Base-by-base conservation (phyloP, 306 rosid genomes). In the Senna siamea region DNA sequence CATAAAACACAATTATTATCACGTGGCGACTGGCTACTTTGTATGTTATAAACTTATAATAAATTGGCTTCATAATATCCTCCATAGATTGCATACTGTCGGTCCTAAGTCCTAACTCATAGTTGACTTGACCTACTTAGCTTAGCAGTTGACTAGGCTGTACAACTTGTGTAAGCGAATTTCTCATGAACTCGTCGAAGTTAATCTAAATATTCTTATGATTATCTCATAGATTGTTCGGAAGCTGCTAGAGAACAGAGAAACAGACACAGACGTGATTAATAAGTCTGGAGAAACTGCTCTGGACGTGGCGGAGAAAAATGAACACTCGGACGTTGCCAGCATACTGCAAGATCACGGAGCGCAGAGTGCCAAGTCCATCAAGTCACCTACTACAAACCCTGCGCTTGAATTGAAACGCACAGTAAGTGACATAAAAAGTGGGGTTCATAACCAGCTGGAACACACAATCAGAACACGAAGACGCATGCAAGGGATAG, bases 381-480 rank as follows among this genome's bases (percentile, higher is more conserved):
- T 87, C 56, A 86, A 80, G 79, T 80, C 84, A 18, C 70, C 85
- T 38, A 26, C 76, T 7, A 10, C 83, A 43, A 87, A 60, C 76
- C 51, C 85, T 5, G 86, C 85, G 79, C 84, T 60, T 28, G 92
- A 91, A 51, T 83, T 89, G 32, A 91, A 91, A 74, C 85, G 81
- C 69, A 91, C 92, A 0, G 95, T 89, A n/a, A 91, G 89, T 32
- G 97, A 87, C 61, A 91, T 91, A 53, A 87, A 89, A 75, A 76
- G 87, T 7, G 89, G 88, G 74, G 95, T 91, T 73, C 95, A 91
- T 79, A 69, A 91, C 81, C 97, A 91, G 85, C 85, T 91, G 70
- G 91, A 89, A 65, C 90, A 91, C 81, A 89, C 97, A 13, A 61
- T 81, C 9, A 88, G 78, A 79, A 91, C 95, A 5, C 80, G 87